These are phyloP conservation scores for Talaromyces wortmannii DNA, from an alignment of 495 filamentous ascomycete genomes.

Conservation along the genomic window DNA sequence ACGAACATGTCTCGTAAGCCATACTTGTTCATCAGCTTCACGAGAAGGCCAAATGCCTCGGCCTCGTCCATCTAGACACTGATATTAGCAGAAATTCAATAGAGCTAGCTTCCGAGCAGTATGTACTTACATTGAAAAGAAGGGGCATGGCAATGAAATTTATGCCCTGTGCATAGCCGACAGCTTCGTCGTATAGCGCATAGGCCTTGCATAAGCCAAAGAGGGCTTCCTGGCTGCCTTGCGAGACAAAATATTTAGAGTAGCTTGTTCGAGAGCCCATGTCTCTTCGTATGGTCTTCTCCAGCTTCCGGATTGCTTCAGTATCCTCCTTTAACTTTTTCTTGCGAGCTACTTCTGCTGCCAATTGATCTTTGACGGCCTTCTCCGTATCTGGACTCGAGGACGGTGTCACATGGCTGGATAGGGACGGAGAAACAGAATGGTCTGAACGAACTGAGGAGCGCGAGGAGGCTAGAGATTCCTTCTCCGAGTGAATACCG, in stretches of 20 bases:
- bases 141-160: constrained; percentile 98
- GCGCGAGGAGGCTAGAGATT: constrained; percentile 61
- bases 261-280: constrained; percentile 90
- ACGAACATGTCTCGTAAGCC: constrained; percentile 88
- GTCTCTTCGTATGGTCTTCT: constrained; percentile 86
- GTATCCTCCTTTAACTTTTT: constrained; percentile 73
- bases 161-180: constrained; percentile 98
- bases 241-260: constrained; percentile 82
- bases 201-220: constrained; percentile 98
- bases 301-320: constrained; percentile 66
- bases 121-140: constrained; percentile 74
- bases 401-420: constrained; percentile 49
- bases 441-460: constrained; percentile 79
- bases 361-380: constrained; percentile 57
- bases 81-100: neutral
- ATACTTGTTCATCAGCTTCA: constrained; percentile 95
- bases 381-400: constrained; percentile 60
- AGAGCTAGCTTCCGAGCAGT: no score
- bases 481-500: constrained; percentile 33
- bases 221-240: constrained; percentile 87
- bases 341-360: constrained; percentile 56
- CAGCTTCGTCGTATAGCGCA: constrained; percentile 86
- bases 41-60: constrained; percentile 90
- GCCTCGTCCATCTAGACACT: constrained; percentile 80
- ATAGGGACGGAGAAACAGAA: constrained; percentile 57